Base-by-base conservation (phyloP, 768 basidiomycete genomes). In the Astraeus odoratus region DNA sequence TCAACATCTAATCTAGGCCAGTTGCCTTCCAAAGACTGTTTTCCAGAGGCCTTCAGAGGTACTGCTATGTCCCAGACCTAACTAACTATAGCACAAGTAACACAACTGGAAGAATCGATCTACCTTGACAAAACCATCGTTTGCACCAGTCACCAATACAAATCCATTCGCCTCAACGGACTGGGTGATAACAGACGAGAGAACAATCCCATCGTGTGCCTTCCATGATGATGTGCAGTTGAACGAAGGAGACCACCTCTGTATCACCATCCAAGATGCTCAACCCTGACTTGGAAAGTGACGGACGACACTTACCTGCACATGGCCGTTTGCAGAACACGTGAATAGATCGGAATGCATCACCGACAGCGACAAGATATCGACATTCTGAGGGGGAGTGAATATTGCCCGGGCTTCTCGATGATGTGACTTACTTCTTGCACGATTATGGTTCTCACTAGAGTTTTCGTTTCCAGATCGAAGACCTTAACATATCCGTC, bases 401-500 rank as follows among this genome's bases (percentile, higher is more conserved):
- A 42, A 47, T 39, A 16, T 13, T 33, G 35, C 8, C 34, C 8
- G 44, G 34, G 47, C 5, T 24, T 19, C 8, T 15, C 38, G 10
- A 25, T 36, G 3, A 8, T 35, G 43, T 24, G 20, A 26, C 69
- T 13, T 38, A 86, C 86, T 69, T 92, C 86, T 52, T 89, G 82
- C 1, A 88, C 83, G 15, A 93, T 83, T 45, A 98, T 84, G 0
- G 83, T 90, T 40, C 95, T 71, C 22, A 98, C 81, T 29, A 88
- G 69, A 0, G 91, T 90, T 51, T 80, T 83, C 0, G 93, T 95
- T 59, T 94, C 92, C 7, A 96, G 66, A 61, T 97, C 94, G 66
- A 89, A 79, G 4, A 97, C 83, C 51, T 86, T 85, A 54, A 97
- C 88, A 53, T 86, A 83, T 3, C 95, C 95, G 51, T 91, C 92